Conservation (phyloP, 495 filamentous ascomycete genomes). For the Aspergillus ellipticus region DNA sequence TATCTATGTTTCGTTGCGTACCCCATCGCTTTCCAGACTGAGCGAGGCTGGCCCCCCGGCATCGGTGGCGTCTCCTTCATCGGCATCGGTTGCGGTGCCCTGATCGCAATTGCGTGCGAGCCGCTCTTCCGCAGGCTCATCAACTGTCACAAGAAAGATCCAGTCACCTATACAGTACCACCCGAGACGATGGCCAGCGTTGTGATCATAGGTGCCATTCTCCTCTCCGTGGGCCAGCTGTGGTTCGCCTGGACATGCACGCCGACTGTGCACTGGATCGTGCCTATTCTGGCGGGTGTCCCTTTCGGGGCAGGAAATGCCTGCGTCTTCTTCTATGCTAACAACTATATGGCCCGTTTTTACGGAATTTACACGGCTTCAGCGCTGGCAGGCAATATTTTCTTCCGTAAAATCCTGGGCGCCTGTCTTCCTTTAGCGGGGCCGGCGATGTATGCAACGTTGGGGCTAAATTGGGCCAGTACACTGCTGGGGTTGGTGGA, state of each 20-base stretch:
- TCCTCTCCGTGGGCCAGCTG: slow-evolving; percentile 65
- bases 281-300: slow-evolving; percentile 69
- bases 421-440: slow-evolving; percentile 71
- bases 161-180: slow-evolving; percentile 53
- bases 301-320: slow-evolving; percentile 73
- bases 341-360: slow-evolving; percentile 67
- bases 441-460: slow-evolving; percentile 59
- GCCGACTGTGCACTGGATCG: slow-evolving; percentile 67
- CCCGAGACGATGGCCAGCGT: slow-evolving; percentile 73
- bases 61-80: slow-evolving; percentile 66
- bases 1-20: slow-evolving; percentile 82
- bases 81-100: slow-evolving; percentile 67
- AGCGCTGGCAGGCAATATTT: slow-evolving; percentile 68
- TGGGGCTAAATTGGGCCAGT: background rate
- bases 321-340: slow-evolving; percentile 68
- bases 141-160: slow-evolving; percentile 60
- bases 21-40: slow-evolving; percentile 67
- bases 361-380: slow-evolving; percentile 76
- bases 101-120: slow-evolving; percentile 59
- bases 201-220: slow-evolving; percentile 60
- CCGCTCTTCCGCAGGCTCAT: slow-evolving; percentile 66
- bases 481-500: background rate
- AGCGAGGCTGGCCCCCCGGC: slow-evolving; percentile 65
- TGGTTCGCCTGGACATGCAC: slow-evolving; percentile 76
- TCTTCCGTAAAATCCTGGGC: slow-evolving; percentile 59